Evolutionary conservation across 768 basidiomycete species (phyloP).

Genomic region (Roridomyces roridus): DNA sequence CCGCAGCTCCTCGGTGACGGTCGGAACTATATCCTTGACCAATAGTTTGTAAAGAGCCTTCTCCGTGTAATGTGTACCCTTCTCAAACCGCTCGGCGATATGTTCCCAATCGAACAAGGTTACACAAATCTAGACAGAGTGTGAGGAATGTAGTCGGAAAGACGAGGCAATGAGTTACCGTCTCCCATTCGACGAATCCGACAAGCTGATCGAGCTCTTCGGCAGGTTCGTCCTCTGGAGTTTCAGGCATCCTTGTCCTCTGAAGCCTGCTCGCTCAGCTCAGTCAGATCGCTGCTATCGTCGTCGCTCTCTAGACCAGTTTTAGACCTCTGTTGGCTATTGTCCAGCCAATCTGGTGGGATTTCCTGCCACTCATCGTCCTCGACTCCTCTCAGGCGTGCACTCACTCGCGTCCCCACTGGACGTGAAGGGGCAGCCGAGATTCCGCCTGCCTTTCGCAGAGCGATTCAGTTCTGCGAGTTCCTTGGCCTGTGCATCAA

Average conservation of each 20-base stretch:
- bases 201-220: constrained; percentile 40
- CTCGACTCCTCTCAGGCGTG: constrained; percentile 61
- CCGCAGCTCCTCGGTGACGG: constrained; percentile 69
- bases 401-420: constrained; percentile 69
- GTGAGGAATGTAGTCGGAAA: background rate
- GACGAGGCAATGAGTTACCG: constrained; percentile 53
- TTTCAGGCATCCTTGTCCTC: constrained; percentile 19
- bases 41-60: constrained; percentile 77
- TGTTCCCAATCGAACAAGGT: constrained; percentile 87
- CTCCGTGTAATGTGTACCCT: constrained; percentile 80
- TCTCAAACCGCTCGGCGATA: constrained; percentile 76
- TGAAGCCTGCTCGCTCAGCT: constrained; percentile 60
- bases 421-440: constrained; percentile 33
- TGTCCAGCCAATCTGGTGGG: constrained; percentile 69
- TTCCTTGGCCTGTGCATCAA: constrained; percentile 73
- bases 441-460: constrained; percentile 24
- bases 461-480: constrained; percentile 67
- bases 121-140: constrained; percentile 69
- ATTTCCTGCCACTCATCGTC: constrained; percentile 83
- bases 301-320: constrained; percentile 69
- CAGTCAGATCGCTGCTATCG: constrained; percentile 78
- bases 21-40: constrained; percentile 69
- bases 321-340: constrained; percentile 35
- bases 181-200: constrained; percentile 90
- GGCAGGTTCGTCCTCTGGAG: constrained; percentile 9